Conservation (phyloP, 2,329 filamentous ascomycete genomes). For the Coniochaeta hoffmannii region DNA sequence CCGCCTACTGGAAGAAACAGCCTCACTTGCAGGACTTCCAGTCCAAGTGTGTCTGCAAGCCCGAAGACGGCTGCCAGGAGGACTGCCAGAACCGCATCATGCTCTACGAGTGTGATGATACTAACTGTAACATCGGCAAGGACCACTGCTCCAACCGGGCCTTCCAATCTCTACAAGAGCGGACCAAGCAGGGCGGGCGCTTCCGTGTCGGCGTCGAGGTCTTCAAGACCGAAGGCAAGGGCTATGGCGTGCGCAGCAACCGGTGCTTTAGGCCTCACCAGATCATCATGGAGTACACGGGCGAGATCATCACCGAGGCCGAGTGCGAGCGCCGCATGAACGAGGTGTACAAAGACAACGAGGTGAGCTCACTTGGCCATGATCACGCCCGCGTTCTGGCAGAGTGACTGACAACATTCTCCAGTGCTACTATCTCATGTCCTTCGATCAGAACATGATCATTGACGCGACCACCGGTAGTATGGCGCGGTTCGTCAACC, state of each 20-base stretch:
- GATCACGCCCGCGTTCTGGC: too few relatives aligned
- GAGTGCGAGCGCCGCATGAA: slow-evolving; percentile 94
- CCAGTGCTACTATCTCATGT: slow-evolving; percentile 97
- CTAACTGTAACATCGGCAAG: slow-evolving; percentile 76
- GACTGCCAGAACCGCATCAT: slow-evolving; percentile 92
- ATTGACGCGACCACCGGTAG: slow-evolving; percentile 95
- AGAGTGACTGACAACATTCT: slow-evolving; percentile 6
- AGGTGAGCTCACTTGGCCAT: slow-evolving; percentile 46
- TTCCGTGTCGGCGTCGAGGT: slow-evolving; percentile 94
- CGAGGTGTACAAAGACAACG: slow-evolving; percentile 86
- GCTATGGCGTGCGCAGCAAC: slow-evolving; percentile 87
- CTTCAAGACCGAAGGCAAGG: slow-evolving; percentile 80
- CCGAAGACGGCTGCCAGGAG: slow-evolving; percentile 76
- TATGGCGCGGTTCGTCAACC: slow-evolving; percentile 96
- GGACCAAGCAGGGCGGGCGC: slow-evolving; percentile 70
- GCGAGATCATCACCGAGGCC: slow-evolving; percentile 91
- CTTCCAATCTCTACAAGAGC: slow-evolving; percentile 71
- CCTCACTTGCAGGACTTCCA: slow-evolving; percentile 67
- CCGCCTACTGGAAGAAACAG: slow-evolving; percentile 71
- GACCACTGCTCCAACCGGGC: slow-evolving; percentile 75
- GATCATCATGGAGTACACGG: slow-evolving; percentile 97
- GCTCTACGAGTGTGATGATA: slow-evolving; percentile 92
- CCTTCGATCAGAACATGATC: slow-evolving; percentile 96
- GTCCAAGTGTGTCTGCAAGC: slow-evolving; percentile 70
- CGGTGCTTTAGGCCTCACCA: slow-evolving; percentile 81